phyloP scores from a whole-genome alignment of 2,329 filamentous ascomycete genomes.

The Acrocalymma vagum region DNA sequence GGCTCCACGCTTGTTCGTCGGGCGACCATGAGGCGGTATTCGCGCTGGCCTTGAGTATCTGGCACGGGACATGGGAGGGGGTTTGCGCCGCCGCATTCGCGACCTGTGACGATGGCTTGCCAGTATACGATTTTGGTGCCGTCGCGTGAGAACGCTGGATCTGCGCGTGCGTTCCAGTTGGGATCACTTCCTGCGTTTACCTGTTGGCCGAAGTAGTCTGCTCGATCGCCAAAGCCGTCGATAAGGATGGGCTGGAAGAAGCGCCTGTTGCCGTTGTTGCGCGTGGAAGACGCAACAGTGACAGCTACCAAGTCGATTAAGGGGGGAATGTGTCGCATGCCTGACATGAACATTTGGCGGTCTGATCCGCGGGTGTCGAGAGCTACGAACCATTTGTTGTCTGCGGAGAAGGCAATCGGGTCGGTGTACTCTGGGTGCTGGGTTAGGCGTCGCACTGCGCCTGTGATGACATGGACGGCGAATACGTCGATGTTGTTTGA shows the following conservation, averaged over 20 bases:
- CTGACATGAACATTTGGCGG: constrained; percentile 54
- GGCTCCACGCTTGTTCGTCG: constrained; percentile 44
- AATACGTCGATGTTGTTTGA: constrained; percentile 58
- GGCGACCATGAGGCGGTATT: constrained; percentile 55
- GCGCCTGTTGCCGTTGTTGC: constrained; percentile 56
- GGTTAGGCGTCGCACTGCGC: constrained; percentile 53
- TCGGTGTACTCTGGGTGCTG: constrained; percentile 56
- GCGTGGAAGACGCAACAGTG: constrained; percentile 44
- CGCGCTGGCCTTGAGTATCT: constrained; percentile 48
- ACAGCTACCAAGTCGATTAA: constrained; percentile 43
- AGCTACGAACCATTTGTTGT: constrained; percentile 54
- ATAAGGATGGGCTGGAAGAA: constrained; percentile 59
- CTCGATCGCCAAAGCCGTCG: constrained; percentile 56
- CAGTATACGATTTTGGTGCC: constrained; percentile 55
- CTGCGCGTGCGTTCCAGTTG: constrained; percentile 59
- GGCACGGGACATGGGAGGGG: constrained; percentile 53
- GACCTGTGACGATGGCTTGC: constrained; percentile 49
- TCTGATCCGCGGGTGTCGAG: constrained; percentile 55
- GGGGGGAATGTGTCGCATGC: constrained; percentile 54
- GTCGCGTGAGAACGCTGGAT: constrained; percentile 54
- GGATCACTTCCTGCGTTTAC: constrained; percentile 53
- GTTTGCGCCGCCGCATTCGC: constrained; percentile 55
- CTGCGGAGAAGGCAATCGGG: constrained; percentile 52
- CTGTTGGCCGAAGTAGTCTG: constrained; percentile 54
- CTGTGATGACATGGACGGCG: constrained; percentile 51